These are phyloP conservation scores for Carex myosuroides DNA, from an alignment of 176 grass and related monocot species.

Conservation along the genomic window DNA sequence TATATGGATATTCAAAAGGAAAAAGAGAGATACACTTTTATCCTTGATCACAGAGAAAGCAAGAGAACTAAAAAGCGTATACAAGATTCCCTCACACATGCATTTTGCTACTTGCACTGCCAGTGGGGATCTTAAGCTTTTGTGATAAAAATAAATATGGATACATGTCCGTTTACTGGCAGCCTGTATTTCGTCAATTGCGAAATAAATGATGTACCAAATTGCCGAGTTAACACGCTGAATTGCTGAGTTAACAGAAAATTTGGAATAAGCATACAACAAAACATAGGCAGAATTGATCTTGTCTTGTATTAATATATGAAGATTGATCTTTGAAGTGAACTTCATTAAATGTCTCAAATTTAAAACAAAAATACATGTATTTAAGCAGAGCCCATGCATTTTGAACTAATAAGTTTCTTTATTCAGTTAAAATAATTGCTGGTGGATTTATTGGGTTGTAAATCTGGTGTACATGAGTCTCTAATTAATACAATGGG, in stretches of 20 bases:
- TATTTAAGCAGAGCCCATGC: background rate
- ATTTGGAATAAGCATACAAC: background rate
- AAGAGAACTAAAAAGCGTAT: background rate
- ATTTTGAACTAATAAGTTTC: no score
- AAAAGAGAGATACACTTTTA: background rate
- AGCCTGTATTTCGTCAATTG: background rate
- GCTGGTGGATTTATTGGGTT: background rate
- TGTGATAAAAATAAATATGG: background rate
- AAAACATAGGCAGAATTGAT: background rate
- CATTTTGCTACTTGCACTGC: background rate
- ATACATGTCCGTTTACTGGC: background rate
- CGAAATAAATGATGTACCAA: background rate
- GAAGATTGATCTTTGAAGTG: background rate
- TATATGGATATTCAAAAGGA: background rate
- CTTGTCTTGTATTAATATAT: background rate
- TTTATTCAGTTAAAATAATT: background rate
- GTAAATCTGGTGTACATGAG: background rate
- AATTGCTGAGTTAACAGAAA: background rate
- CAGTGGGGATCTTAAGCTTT: background rate
- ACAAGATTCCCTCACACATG: constrained; percentile 17
- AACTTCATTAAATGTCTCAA: background rate
- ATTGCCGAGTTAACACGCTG: no score
- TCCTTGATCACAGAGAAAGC: constrained; percentile 14
- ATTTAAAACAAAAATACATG: background rate
- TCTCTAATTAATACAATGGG: background rate